phyloP scores from a whole-genome alignment of 2,329 filamentous ascomycete species.

The Cercospora beticola region DNA sequence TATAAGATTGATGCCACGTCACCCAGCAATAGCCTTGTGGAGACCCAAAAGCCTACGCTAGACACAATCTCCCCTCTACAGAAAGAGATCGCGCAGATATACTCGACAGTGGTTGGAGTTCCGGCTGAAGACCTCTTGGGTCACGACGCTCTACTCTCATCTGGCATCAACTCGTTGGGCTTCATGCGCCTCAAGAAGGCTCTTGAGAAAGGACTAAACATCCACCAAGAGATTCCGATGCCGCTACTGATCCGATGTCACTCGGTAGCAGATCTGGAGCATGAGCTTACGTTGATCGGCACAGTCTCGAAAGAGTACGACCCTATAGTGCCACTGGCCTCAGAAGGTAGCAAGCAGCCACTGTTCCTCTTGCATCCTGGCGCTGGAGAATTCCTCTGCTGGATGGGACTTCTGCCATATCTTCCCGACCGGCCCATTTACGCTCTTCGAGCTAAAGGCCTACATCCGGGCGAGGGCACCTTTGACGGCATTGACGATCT shows the following conservation, averaged over 20 bases:
- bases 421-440: constrained; percentile 49
- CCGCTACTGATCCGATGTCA: constrained; percentile 24
- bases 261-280: constrained; percentile 21
- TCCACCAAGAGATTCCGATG: constrained; percentile 24
- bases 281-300: constrained; percentile 22
- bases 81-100: constrained; percentile 23
- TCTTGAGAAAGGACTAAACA: constrained; percentile 24
- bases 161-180: constrained; percentile 22
- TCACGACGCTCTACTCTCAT: constrained; percentile 19
- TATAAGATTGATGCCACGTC: constrained; percentile 11
- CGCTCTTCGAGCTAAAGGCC: constrained; percentile 48
- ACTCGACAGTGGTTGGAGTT: constrained; percentile 19
- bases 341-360: constrained; percentile 32
- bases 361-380: constrained; percentile 43
- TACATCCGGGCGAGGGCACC: constrained; percentile 44
- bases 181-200: constrained; percentile 28
- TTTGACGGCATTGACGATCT: constrained; percentile 44
- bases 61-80: constrained; percentile 18
- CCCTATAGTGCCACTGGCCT: constrained; percentile 37
- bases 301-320: constrained; percentile 31
- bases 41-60: not conserved
- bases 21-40: not conserved
- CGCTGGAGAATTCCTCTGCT: constrained; percentile 43
- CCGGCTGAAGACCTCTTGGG: constrained; percentile 17
- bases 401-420: constrained; percentile 41